Conservation (phyloP, 2,329 filamentous ascomycete species). For the Microascus cirrosus region DNA sequence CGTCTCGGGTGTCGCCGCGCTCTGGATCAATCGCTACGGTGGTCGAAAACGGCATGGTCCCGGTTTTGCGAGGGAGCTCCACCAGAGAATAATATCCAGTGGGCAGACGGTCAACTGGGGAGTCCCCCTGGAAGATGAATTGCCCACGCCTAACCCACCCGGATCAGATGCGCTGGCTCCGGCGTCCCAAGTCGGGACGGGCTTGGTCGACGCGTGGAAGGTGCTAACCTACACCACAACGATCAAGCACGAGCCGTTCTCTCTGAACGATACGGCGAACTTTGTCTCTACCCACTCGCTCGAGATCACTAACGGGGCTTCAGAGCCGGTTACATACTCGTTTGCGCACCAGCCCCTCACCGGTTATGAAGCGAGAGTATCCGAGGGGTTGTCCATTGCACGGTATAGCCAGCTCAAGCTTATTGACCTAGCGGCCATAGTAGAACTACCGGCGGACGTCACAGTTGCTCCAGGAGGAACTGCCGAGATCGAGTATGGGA, state of each 20-base stretch:
- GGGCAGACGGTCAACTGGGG: constrained; percentile 4
- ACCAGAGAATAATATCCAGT: constrained; percentile 4
- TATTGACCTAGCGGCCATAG: neutral
- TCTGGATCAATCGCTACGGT: constrained; percentile 30
- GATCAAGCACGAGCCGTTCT: constrained; percentile 29
- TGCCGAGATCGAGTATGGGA: constrained; percentile 1
- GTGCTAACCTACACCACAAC: constrained; percentile 26
- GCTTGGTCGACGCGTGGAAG: constrained; percentile 33
- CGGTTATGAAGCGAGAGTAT: constrained; percentile 22
- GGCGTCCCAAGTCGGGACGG: constrained; percentile 33
- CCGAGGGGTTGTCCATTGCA: constrained; percentile 3
- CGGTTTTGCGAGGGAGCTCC: constrained; percentile 4
- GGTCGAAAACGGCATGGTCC: constrained; percentile 25
- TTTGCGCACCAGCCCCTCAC: constrained; percentile 27
- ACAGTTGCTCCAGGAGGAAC: neutral
- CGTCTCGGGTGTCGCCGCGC: constrained; percentile 36
- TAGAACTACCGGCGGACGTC: constrained; percentile 3
- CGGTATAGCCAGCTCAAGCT: neutral
- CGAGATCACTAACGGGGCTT: constrained; percentile 31
- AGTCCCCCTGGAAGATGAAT: neutral
- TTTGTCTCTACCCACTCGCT: constrained; percentile 23
- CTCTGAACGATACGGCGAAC: constrained; percentile 35
- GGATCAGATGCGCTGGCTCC: constrained; percentile 13
- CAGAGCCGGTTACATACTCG: constrained; percentile 25
- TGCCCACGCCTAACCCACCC: neutral